Base-by-base conservation (phyloP, 1,139 yeast species). In the Kodamaea fungicola region DNA sequence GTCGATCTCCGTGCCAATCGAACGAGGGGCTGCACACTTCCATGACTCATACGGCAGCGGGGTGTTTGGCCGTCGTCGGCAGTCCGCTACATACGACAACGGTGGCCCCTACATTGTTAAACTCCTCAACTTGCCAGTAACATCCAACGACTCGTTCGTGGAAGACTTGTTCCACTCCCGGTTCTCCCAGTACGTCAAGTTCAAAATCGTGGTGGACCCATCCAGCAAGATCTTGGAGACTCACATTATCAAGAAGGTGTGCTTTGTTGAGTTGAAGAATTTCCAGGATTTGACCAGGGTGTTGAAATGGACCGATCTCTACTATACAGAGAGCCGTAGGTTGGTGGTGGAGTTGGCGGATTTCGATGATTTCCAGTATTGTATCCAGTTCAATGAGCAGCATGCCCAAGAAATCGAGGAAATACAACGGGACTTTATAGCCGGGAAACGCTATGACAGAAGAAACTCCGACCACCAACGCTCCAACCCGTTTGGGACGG, bases 71-170 rank as follows among this genome's bases (percentile, higher is more conserved):
- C 19, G 19, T 22, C 26, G n/a, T 26, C 26, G 39, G 34, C 41
- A 35, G 25, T 43, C 44, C 2, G 6, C 37, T 7, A 27, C 32
- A 2, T 36, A 33, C 22, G 67, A 64, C 39, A 44, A 47, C 28
- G 73, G 74, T 0, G 81, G 82, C 1, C 86, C 85, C 3, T 79
- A 67, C 52, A 79, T 79, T 33, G 70, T 76, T 30, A 80, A 79
- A 49, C 57, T 80, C 32, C 53, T 72, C 12, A 73, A 75, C 42
- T 56, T 78, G 33, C 82, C 82, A 45, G 50, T 68, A 3, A 57
- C 67, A 1, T 61, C 65, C 28, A 51, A 62, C 44, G 69, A 68
- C 31, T 50, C 49, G 12, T 71, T 71, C 43, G 52, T 71, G 12
- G 66, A 63, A 32, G 76, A 71, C 50, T 57, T 71, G 30, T 71